phyloP scores from a whole-genome alignment of 2,329 filamentous ascomycete genomes.

The Atkinsonella texensis region DNA sequence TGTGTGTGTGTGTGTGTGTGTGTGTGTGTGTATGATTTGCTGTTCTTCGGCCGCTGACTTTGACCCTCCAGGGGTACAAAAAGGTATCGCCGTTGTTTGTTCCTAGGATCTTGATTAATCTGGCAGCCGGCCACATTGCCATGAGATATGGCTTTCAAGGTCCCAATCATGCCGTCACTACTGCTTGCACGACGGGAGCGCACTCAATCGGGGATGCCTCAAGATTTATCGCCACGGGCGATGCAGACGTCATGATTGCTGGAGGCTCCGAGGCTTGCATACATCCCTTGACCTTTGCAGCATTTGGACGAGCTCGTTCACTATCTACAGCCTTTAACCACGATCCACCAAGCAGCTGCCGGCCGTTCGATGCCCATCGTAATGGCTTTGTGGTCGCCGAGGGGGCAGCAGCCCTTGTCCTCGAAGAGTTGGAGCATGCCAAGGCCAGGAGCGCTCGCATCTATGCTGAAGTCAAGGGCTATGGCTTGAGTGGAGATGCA shows the following conservation, averaged over 20 bases:
- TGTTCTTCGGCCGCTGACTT: background rate
- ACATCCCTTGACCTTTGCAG: constrained; percentile 83
- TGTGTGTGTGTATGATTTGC: no score
- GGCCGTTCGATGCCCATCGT: constrained; percentile 74
- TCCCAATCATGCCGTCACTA: constrained; percentile 85
- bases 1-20: no score
- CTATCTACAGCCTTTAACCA: constrained; percentile 73
- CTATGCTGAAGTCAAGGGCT: constrained; percentile 81
- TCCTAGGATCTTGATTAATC: constrained; percentile 83
- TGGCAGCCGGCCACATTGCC: constrained; percentile 87
- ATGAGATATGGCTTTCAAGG: constrained; percentile 86
- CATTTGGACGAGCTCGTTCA: constrained; percentile 80
- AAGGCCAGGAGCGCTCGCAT: constrained; percentile 65
- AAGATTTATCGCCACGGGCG: constrained; percentile 82
- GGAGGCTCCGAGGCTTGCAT: constrained; percentile 93
- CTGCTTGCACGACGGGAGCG: constrained; percentile 90
- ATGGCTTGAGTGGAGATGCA: constrained; percentile 83
- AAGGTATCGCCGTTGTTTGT: constrained; percentile 93
- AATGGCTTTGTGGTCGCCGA: constrained; percentile 88
- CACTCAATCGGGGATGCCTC: constrained; percentile 91
- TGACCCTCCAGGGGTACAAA: constrained; percentile 60
- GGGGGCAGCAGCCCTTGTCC: constrained; percentile 73
- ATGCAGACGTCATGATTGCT: constrained; percentile 93
- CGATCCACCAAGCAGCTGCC: constrained; percentile 55
- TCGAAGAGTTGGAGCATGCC: constrained; percentile 88